Percentiles rank a stretch among this genome's conserved stretches.
phyloP scores from a whole-genome alignment of 345 rosid species.

The Eucalyptus pumila region DNA sequence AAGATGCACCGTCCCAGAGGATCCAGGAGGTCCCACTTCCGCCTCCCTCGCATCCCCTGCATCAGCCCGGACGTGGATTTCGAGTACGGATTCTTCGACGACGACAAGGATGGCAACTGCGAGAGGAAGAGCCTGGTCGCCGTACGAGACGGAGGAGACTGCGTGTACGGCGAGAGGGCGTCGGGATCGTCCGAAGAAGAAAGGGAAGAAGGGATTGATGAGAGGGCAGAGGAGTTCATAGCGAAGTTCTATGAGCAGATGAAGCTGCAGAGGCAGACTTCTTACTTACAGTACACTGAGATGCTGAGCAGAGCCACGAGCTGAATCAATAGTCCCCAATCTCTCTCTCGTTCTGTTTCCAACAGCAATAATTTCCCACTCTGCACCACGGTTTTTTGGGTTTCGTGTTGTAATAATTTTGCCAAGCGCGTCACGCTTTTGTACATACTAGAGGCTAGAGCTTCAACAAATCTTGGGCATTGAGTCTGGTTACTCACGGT shows the following conservation, averaged over 20 bases:
- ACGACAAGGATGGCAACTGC: slow-evolving; percentile 1
- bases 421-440: neutral
- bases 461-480: neutral
- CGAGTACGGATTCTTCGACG: slow-evolving; percentile 30
- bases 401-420: neutral
- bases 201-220: slow-evolving; percentile 41
- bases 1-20: slow-evolving; percentile 47
- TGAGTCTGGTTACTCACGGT: neutral
- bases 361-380: neutral
- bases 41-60: slow-evolving; percentile 44
- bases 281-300: slow-evolving; percentile 36
- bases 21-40: slow-evolving; percentile 47
- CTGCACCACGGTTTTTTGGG: neutral
- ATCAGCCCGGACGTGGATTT: slow-evolving; percentile 41
- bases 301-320: neutral
- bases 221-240: slow-evolving; percentile 81
- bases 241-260: slow-evolving; percentile 62
- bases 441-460: neutral
- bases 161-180: neutral
- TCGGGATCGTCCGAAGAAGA: slow-evolving; percentile 3
- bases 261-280: slow-evolving; percentile 76
- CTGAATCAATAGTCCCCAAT: neutral
- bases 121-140: slow-evolving; percentile 5
- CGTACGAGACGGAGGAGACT: neutral
- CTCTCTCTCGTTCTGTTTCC: neutral